Evolutionary conservation across 331 rosid species (phyloP), one percentile per base, ranked within the genome.

Genomic region (Acacia concinna): DNA sequence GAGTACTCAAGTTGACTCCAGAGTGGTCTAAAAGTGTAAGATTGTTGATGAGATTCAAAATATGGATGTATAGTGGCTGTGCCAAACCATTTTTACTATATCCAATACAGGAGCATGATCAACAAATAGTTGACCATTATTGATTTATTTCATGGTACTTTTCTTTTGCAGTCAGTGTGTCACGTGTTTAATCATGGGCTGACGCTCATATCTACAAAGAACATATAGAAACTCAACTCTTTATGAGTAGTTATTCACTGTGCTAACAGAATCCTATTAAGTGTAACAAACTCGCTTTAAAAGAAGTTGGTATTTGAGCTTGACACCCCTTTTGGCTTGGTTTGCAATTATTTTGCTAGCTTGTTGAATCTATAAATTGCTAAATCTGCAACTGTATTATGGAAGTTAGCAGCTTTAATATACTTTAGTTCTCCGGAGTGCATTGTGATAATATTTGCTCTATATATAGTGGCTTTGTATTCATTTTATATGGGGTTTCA

Each of bases 1-100:
- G 51, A 79, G 91, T 93, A 68, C 92, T 92, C 77, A 85, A 80
- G 81, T 84, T 95, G 84, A 93, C 88, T 66, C 93, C 93, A 35
- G 87, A 90, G 80, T 95, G 99, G 99, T 87, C 99, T 78, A 88
- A 84, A 83, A 93, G 91, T 93, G 99, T 95, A 93, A 86, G 97
- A 82, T 82, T 72, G 73, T 54, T 77, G 77, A 20, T 63, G 49
- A 73, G 69, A 62, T 23, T 34, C 35, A 76, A 54, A 34, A 15
- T 44, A 27, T 65, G 75, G 63, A 40, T 69, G 23, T 76, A 41
- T 46, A 40, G 13, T 78, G n/a, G 71, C 65, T 35, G 38, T 54
- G 57, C 2, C 72, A 51, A 20, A 20, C 62, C 37, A 13, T 10
- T 52, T 62, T 23, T 64, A 21, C 25, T 2, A 6, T 13, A 2